Percentiles rank a stretch among this genome's conserved stretches.
phyloP scores from a whole-genome alignment of 2,329 filamentous ascomycete genomes.

The Stachybotrys chartarum region DNA sequence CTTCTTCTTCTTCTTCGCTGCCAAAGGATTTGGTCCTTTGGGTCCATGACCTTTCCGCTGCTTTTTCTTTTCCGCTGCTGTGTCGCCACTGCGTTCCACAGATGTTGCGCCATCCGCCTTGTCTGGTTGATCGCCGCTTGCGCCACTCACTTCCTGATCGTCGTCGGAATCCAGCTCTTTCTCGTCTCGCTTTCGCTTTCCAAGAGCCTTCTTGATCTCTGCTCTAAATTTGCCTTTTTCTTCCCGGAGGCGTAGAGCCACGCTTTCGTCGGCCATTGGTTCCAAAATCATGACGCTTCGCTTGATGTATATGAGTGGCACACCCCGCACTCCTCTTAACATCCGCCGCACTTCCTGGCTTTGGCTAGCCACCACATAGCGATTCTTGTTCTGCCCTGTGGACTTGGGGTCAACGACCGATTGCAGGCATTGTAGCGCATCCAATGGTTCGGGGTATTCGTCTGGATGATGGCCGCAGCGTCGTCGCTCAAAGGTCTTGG shows the following conservation, averaged over 20 bases:
- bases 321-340: conserved; percentile 61
- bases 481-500: conserved; percentile 68
- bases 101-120: conserved; percentile 8
- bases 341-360: conserved; percentile 54
- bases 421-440: conserved; percentile 61
- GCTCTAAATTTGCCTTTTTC: conserved; percentile 69
- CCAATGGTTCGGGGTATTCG: conserved; percentile 63
- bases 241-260: conserved; percentile 55
- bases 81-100: neutral
- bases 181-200: conserved; percentile 45
- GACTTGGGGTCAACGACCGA: conserved; percentile 74
- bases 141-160: conserved; percentile 6
- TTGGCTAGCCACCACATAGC: conserved; percentile 73
- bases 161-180: conserved; percentile 25
- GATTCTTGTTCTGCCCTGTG: conserved; percentile 65
- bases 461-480: conserved; percentile 72
- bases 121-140: conserved; percentile 8
- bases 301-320: conserved; percentile 72
- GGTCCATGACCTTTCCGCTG: conserved; percentile 53
- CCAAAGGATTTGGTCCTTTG: conserved; percentile 65
- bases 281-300: conserved; percentile 66
- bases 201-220: conserved; percentile 49
- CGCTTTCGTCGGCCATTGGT: conserved; percentile 65
- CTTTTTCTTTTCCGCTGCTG: conserved; percentile 33
- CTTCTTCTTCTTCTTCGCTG: conserved; percentile 63